Evolutionary conservation across 1,139 yeast genomes (phyloP), one percentile per base, ranked within the genome.

Genomic region (Yarrowia galli): DNA sequence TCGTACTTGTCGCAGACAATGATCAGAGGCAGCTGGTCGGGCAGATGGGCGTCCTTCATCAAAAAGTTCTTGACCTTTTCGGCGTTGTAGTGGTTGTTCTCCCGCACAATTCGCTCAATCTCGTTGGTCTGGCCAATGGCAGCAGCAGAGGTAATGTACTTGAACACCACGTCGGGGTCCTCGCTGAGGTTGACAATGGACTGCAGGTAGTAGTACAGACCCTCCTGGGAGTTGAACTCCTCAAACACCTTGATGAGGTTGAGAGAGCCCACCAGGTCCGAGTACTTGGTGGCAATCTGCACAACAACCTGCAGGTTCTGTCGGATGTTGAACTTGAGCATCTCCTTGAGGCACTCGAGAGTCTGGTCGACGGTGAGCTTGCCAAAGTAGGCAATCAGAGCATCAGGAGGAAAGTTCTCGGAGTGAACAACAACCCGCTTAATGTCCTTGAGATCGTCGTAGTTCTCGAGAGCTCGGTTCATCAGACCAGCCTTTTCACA

Each of bases 11-110:
- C 98, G 81, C 98, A 93, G 60, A 95, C 98, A 79, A 96, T 91
- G 73, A 96, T 92, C 80, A 95, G 86, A 64, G 99, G 99, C 73
- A 96, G 85, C 81, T 96, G 99, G 76, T 96, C 98, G 70, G 93
- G 96, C 73, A 95, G 85, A 76, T 91, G 88, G 72, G 93, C 92
- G 78, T 96, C 99, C 80, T 95, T 95, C 66, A 61, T 61, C 81
- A 95, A 85, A 80, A 91, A 95, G 82, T 95, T 96, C 83, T 95
- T 96, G 69, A 96, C 98, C 81, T 93, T 93, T 79, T 95, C 99
- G 71, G 98, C 97, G 78, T 92, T 95, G 80, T 93, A 96, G 70
- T 91, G 95, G 73, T 88, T 91, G 82, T 95, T 95, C 77, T 92
- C 97, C 79, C 96, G 89, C 67, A 93, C 98, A 72, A 95, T 87